Base-by-base conservation (phyloP, 352 stramenopile species). In the Phytopythium cucurbitacearum region DNA sequence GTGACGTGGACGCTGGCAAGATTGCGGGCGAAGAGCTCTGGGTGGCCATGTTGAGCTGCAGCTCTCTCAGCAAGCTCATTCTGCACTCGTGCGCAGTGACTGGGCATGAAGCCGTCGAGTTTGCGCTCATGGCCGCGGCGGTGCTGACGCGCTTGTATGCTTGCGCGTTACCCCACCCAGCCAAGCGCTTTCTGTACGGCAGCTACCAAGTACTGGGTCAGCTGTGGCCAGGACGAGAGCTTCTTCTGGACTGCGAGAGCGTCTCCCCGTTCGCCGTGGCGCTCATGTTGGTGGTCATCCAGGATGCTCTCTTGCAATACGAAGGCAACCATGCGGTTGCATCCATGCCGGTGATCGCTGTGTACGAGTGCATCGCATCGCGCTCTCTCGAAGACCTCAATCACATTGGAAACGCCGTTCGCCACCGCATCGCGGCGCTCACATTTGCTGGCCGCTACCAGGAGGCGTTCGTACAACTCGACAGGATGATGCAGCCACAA, bases 21-120 rank as follows among this genome's bases (percentile, higher is more conserved):
- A 73, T 89, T 12, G 64, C 71, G 15, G 75, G 73, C 1, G 79
- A 94, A 7, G 72, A 81, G 13, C 39, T 89, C 3, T 87, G 71
- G 72, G 52, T 76, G 32, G 66, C 54, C 1, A 48, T 94, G 37
- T 59, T 77, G 40, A 79, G 73, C 55, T 89, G 71, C 34, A 71
- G 62, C 6, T 57, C 67, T 3, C 58, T 94, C 0, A 57, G 67
- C 0, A 94, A 91, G 40, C 56, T 94, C 5, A 63, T 78, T 9
- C 44, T 91, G 45, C 56, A 84, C 13, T 59, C 73, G 9, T 76
- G 65, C 1, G 36, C 47, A 1, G n/a, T 44, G 7, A 62, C 70
- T n/a, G 57, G 67, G 21, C 67, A 75, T 35, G 67, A 76, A 21
- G 47, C 66, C 3, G 53, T 85, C 15, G 73, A 91, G 48, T 85